phyloP scores from a whole-genome alignment of 768 basidiomycete genomes.

The Chalciporus chontae region DNA sequence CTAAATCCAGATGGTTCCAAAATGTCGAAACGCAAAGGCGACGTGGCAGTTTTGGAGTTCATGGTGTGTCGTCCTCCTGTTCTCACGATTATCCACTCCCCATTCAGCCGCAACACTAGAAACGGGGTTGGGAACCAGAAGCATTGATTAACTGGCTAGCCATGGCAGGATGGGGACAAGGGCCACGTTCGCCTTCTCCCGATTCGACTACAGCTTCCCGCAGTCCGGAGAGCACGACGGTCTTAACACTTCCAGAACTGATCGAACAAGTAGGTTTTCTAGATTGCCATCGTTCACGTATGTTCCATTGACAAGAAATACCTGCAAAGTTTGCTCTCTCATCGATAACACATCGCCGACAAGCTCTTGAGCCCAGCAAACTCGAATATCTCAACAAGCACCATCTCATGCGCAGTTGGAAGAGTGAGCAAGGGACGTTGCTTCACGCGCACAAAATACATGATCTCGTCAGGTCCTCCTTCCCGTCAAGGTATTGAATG shows the following conservation, averaged over 20 bases:
- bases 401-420: slow-evolving; percentile 61
- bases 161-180: slow-evolving; percentile 87
- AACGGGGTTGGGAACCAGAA: slow-evolving; percentile 84
- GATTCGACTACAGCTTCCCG: slow-evolving; percentile 26
- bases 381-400: slow-evolving; percentile 88
- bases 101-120: slow-evolving; percentile 37
- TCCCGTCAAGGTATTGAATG: slow-evolving; percentile 51
- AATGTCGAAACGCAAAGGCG: slow-evolving; percentile 92
- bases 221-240: slow-evolving; percentile 61
- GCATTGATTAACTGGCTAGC: slow-evolving; percentile 93
- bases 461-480: slow-evolving; percentile 48
- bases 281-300: background rate
- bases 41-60: slow-evolving; percentile 83
- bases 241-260: slow-evolving; percentile 63
- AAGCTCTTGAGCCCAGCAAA: slow-evolving; percentile 75
- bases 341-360: slow-evolving; percentile 75
- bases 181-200: slow-evolving; percentile 32
- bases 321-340: slow-evolving; percentile 65
- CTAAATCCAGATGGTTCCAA: slow-evolving; percentile 89
- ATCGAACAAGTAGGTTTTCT: slow-evolving; percentile 51
- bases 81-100: background rate
- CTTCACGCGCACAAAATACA: slow-evolving; percentile 53
- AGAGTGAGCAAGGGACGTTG: slow-evolving; percentile 47
- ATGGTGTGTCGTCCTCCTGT: slow-evolving; percentile 48
- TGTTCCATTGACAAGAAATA: background rate